These are phyloP conservation scores for Dioscorea zingiberensis DNA, from an alignment of 106 monocot genomes.

Conservation along the genomic window DNA sequence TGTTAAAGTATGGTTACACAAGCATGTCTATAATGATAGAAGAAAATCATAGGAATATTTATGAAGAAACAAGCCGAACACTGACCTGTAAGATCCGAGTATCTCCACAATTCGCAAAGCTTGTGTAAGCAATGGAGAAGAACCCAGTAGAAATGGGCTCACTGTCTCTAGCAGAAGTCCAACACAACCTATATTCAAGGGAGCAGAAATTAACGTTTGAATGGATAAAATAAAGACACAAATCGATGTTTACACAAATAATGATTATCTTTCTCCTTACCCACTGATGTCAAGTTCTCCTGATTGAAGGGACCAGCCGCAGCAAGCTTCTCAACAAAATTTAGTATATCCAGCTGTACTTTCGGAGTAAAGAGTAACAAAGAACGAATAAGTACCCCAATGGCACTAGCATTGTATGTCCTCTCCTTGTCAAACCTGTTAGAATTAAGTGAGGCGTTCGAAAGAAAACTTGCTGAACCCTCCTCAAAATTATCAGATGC, in stretches of 20 bases:
- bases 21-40: too few species aligned
- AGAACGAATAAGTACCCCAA: constrained; percentile 75
- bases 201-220: neutral
- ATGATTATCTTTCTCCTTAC: constrained; percentile 22
- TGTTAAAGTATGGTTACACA: constrained; percentile 15
- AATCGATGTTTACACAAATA: neutral
- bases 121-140: constrained; percentile 76
- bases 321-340: constrained; percentile 82
- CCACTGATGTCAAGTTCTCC: constrained; percentile 90
- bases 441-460: constrained; percentile 25
- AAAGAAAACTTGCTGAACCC: constrained; percentile 39
- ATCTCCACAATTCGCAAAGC: constrained; percentile 80
- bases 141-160: constrained; percentile 64
- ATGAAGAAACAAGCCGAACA: neutral
- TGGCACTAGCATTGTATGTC: constrained; percentile 84
- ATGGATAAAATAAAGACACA: constrained; percentile 1
- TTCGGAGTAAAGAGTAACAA: constrained; percentile 87
- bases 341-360: constrained; percentile 82
- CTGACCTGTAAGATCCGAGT: constrained; percentile 89
- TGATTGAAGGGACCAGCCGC: constrained; percentile 81
- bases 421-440: constrained; percentile 47
- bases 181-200: constrained; percentile 64
- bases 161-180: constrained; percentile 88
- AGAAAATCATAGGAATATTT: too few species aligned
- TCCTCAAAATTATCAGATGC: constrained; percentile 38